These are phyloP conservation scores for Lithohypha guttulata DNA, from an alignment of 2,329 filamentous ascomycete genomes.

Conservation along the genomic window DNA sequence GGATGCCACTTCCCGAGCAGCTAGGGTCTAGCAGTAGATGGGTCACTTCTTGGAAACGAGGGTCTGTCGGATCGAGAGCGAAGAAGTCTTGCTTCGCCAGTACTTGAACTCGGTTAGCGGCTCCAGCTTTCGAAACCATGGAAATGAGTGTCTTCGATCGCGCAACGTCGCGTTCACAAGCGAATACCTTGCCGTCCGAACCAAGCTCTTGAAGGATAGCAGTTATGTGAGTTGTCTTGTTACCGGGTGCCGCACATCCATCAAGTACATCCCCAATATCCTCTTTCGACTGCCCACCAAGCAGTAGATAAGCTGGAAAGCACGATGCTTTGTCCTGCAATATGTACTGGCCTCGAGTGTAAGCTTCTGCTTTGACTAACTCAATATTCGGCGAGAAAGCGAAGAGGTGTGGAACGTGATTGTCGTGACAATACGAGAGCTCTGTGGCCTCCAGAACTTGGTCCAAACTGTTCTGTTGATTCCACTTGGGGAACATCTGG, in stretches of 20 bases:
- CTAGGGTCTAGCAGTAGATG: slow-evolving; percentile 83
- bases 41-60: slow-evolving; percentile 58
- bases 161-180: slow-evolving; percentile 64
- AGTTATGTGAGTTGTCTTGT: slow-evolving; percentile 91
- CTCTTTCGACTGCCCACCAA: slow-evolving; percentile 44
- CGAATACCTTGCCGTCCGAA: slow-evolving; percentile 44
- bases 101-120: slow-evolving; percentile 54
- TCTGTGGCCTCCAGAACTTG: slow-evolving; percentile 41
- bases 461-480: slow-evolving; percentile 43
- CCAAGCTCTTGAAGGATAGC: slow-evolving; percentile 48
- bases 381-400: slow-evolving; percentile 64
- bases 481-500: slow-evolving; percentile 59
- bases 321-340: slow-evolving; percentile 95
- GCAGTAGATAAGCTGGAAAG: slow-evolving; percentile 81
- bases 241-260: slow-evolving; percentile 86
- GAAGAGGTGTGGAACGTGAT: slow-evolving; percentile 70
- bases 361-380: slow-evolving; percentile 61
- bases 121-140: slow-evolving; percentile 73
- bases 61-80: slow-evolving; percentile 54
- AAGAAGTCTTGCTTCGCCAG: slow-evolving; percentile 72
- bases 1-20: slow-evolving; percentile 90
- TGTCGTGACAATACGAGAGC: slow-evolving; percentile 55
- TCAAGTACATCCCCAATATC: slow-evolving; percentile 65
- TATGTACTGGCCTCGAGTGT: slow-evolving; percentile 67
- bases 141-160: slow-evolving; percentile 67